Conservation (phyloP, 768 basidiomycete species). For the Russula brevipes region DNA sequence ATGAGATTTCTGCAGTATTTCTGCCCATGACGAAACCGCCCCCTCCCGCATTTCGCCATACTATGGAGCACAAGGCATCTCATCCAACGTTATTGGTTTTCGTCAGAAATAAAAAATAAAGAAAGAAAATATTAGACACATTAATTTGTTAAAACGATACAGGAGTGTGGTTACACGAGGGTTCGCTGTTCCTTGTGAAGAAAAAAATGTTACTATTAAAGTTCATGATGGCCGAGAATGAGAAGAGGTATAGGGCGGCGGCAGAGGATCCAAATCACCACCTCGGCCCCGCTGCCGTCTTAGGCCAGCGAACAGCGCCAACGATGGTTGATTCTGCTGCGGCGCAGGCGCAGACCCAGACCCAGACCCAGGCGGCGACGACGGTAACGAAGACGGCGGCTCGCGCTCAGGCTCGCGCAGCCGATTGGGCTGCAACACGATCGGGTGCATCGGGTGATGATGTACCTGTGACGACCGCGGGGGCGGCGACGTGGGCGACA, state of each 20-base stretch:
- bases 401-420: neutral
- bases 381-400: too few species aligned
- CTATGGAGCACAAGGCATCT: too few species aligned
- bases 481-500: too few species aligned
- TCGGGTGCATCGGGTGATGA: neutral
- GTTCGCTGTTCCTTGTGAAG: neutral
- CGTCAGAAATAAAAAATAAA: too few species aligned
- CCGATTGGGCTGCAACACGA: conserved; percentile 10
- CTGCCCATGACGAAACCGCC: too few species aligned
- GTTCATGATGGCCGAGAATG: neutral
- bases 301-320: neutral
- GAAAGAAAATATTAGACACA: too few species aligned
- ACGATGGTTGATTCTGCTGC: neutral
- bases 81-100: too few species aligned
- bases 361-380: neutral
- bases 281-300: neutral
- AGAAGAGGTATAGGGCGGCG: conserved; percentile 9
- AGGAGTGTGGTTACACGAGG: too few species aligned
- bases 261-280: neutral
- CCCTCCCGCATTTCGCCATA: too few species aligned
- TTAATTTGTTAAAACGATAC: too few species aligned
- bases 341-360: too few species aligned
- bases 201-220: neutral
- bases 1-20: too few species aligned
- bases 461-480: neutral